These are phyloP conservation scores for Solanum ahanhuiri DNA, from an alignment of 257 asterid genomes.

Conservation along the genomic window DNA sequence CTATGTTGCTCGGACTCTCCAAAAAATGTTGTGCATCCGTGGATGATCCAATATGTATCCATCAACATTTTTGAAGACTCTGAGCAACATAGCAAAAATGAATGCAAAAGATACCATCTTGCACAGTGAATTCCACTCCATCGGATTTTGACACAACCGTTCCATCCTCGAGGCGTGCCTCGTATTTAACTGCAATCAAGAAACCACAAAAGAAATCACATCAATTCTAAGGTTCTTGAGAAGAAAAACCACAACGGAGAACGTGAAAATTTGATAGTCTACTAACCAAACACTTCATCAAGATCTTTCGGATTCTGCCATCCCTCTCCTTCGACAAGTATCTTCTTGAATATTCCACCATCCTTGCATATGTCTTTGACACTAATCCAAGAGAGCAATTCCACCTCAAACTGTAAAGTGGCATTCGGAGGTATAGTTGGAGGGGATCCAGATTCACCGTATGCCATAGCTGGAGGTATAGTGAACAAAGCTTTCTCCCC, in stretches of 20 bases:
- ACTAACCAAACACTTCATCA: constrained; percentile 45
- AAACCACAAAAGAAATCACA: background rate
- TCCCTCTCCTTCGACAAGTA: constrained; percentile 40
- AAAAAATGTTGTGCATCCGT: background rate
- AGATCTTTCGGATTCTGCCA: constrained; percentile 53
- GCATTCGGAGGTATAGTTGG: constrained; percentile 47
- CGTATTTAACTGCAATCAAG: constrained; percentile 32
- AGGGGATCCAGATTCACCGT: constrained; percentile 55
- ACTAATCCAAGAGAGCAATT: constrained; percentile 42
- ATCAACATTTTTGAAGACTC: background rate
- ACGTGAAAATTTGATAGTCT: background rate
- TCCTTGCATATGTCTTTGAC: constrained; percentile 48
- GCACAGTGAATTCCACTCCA: constrained; percentile 38
- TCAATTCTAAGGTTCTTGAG: background rate
- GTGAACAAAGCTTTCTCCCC: constrained; percentile 51
- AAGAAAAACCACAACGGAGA: background rate
- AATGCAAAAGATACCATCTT: constrained; percentile 23
- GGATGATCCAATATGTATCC: background rate
- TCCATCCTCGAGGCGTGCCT: constrained; percentile 39
- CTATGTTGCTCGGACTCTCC: background rate
- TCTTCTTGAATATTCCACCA: constrained; percentile 48
- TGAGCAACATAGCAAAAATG: background rate
- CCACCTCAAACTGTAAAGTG: constrained; percentile 48
- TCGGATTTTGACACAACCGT: constrained; percentile 29
- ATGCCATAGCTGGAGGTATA: constrained; percentile 42